Evolutionary conservation across 106 monocot genomes (phyloP), one percentile per base, ranked within the genome.

Genomic region (Allium fistulosum): DNA sequence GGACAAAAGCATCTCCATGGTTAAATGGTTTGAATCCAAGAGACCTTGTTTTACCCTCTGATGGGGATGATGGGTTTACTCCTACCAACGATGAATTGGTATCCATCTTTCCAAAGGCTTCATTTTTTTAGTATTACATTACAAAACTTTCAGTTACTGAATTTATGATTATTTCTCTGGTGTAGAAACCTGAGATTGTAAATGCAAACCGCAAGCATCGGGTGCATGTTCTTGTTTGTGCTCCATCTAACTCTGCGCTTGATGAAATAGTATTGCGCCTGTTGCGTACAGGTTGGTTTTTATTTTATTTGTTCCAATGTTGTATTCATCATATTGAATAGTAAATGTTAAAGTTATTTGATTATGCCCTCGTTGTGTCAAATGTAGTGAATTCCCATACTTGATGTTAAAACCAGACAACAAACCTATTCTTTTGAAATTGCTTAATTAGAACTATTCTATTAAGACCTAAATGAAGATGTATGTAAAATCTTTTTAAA

Each of bases 181-280:
- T 57, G 10, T 61, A 99, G 99, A 99, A 93, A 87, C 90, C 93
- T 53, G 92, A 99, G 73, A 71, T 93, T 68, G 74, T 99, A 46
- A 90, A 74, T 46, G 84, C 93, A 11, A 93, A 90, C 61, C 81
- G 99, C 18, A 99, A 99, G 68, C 89, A 99, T 72, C 84, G 99
- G 63, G 83, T 84, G 11, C 99, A 93, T 82, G 99, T 99, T 50
- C 75, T 99, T 69, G 99, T 99, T 72, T 99, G 99, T 81, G 99
- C 99, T 74, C 99, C 99, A 68, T 99, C 99, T 16, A 99, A 99
- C 58, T 93, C 99, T 71, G 99, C 99, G 53, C 85, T 99, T 67
- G 99, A 99, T 85, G 99, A 99, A 74, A 93, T 99, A 72, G 93
- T 99, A 49, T 72, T 99, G 72, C 87, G 99, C 62, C 72, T 99